phyloP scores from a whole-genome alignment of 257 asterid species.

The Nyctanthes arbortristis region DNA sequence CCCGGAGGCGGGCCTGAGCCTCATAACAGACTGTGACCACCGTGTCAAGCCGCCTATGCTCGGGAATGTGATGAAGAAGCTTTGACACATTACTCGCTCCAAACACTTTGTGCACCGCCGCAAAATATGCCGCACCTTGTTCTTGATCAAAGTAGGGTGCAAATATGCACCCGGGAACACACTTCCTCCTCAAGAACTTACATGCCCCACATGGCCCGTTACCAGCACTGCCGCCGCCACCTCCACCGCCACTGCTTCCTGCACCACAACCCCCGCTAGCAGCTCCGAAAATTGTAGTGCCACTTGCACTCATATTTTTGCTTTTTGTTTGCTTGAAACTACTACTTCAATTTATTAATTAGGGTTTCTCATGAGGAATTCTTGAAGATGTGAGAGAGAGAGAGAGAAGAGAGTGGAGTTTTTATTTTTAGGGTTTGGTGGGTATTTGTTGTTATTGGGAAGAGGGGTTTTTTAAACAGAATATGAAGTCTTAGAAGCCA shows the following conservation, averaged over 20 bases:
- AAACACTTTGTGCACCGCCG: slow-evolving; percentile 97
- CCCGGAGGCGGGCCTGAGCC: slow-evolving; percentile 91
- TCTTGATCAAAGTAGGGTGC: slow-evolving; percentile 95
- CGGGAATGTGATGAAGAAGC: slow-evolving; percentile 80
- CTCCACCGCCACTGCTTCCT: slow-evolving; percentile 16
- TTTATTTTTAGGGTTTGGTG: slow-evolving; percentile 66
- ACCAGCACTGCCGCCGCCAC: slow-evolving; percentile 38
- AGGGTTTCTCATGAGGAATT: slow-evolving; percentile 32
- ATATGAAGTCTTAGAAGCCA: slow-evolving; percentile 90
- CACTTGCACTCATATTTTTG: slow-evolving; percentile 45
- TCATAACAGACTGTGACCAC: slow-evolving; percentile 87
- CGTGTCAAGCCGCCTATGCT: slow-evolving; percentile 72
- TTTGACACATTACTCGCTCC: slow-evolving; percentile 97
- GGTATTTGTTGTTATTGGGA: slow-evolving; percentile 33
- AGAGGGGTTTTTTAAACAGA: slow-evolving; percentile 42
- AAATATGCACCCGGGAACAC: slow-evolving; percentile 83
- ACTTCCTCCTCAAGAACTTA: slow-evolving; percentile 92
- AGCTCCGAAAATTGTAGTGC: slow-evolving; percentile 23
- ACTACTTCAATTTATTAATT: not conserved
- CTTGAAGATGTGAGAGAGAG: slow-evolving; percentile 10
- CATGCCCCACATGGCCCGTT: slow-evolving; percentile 99
- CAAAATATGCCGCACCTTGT: slow-evolving; percentile 96
- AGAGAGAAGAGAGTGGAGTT: slow-evolving; percentile 17
- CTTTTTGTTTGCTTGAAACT: not conserved
- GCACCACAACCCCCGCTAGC: slow-evolving; percentile 40